Evolutionary conservation across 1,139 yeast genomes (phyloP).

Genomic region (Kodamaea alishanica): DNA sequence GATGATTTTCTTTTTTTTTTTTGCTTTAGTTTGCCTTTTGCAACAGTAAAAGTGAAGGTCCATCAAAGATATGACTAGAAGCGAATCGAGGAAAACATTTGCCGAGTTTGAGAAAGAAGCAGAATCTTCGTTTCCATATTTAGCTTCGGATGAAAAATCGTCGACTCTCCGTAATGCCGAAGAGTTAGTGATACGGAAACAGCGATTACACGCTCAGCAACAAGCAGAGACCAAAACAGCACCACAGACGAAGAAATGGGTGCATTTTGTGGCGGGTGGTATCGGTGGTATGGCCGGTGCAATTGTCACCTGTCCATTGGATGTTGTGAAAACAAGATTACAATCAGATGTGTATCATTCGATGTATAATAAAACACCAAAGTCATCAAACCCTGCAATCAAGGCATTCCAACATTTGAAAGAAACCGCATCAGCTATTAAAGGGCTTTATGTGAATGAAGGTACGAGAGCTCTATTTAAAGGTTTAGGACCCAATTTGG

Average conservation of each 20-base stretch:
- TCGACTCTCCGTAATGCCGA: conserved; percentile 39
- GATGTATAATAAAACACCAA: conserved; percentile 39
- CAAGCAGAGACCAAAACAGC: conserved; percentile 12
- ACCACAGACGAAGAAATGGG: conserved; percentile 69
- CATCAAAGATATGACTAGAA: neutral
- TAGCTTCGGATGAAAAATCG: conserved; percentile 71
- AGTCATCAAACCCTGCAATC: conserved; percentile 36
- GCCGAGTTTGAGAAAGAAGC: conserved; percentile 50
- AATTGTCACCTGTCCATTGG: conserved; percentile 87
- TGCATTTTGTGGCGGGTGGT: conserved; percentile 99
- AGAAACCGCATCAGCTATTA: conserved; percentile 75
- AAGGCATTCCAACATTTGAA: conserved; percentile 66
- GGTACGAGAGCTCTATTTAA: conserved; percentile 85
- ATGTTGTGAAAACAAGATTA: conserved; percentile 91
- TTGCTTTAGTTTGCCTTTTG: neutral
- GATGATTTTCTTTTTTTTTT: neutral
- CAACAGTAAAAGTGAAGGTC: neutral
- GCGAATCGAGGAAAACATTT: conserved; percentile 11
- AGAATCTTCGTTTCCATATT: conserved; percentile 52
- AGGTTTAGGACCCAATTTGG: conserved; percentile 94
- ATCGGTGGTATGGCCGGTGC: conserved; percentile 98
- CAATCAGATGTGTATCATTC: conserved; percentile 76
- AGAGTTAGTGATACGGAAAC: conserved; percentile 18
- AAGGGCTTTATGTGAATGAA: conserved; percentile 66
- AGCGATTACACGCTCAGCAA: conserved; percentile 6